Base-by-base conservation (phyloP, 306 rosid genomes). In the Cicer chorassanicum region DNA sequence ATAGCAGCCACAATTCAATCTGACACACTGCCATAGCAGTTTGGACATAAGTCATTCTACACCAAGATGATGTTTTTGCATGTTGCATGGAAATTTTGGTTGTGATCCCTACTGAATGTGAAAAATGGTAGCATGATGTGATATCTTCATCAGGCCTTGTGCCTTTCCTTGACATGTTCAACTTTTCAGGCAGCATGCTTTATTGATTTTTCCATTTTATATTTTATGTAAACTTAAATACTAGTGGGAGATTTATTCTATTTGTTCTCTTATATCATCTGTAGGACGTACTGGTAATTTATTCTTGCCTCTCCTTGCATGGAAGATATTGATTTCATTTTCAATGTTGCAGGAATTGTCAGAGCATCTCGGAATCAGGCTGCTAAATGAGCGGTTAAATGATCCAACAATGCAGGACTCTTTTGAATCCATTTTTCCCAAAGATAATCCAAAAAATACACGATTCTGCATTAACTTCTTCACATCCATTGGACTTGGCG, bases 401-500 rank as follows among this genome's bases (percentile, higher is more conserved):
- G 91, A 92, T 38, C 81, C 90, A 4, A 75, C 87, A 5, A 80
- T 90, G 96, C 91, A 85, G 76, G 96, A 87, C 6, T 86, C 91
- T 0, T 88, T 82, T 16, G 98, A 92, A 56, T 88, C 90, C 9
- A 89, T 92, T 13, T 90, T 92, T 78, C 92, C 98, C 0, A 89
- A 69, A 83, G 97, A 94, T 46, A 90, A 88, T 68, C 98, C 98
- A 9, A 94, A 91, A 76, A 91, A 94, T 82, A 91, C 98, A 13
- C 81, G 99, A 24, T 94, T 94, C 72, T 82, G 93, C 45, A 94
- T 94, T 40, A 94, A 94, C 75, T 93, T 93, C 81, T 93, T 93
- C 85, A 93, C 98, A 10, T 91, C 97, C 41, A 93, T 93, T 73
- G 97, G 98, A 48, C 97, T 94, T 34, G 75, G 75, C 6, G 75